These are phyloP conservation scores for Solanum paucissectum DNA, from an alignment of 257 asterid genomes.

Conservation along the genomic window DNA sequence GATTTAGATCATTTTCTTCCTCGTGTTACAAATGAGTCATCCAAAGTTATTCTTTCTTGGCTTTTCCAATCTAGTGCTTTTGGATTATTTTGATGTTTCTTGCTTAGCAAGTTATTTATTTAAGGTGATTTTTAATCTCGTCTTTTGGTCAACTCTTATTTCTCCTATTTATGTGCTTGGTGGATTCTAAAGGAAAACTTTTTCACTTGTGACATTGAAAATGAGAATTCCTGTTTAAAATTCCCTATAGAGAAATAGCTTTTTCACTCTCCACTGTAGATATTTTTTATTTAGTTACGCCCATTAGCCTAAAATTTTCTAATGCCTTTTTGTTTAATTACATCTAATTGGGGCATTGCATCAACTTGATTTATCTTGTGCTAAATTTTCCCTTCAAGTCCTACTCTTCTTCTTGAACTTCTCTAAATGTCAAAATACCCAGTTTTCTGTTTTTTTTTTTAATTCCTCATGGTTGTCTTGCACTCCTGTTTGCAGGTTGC, in stretches of 20 bases:
- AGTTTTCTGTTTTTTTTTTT: not conserved
- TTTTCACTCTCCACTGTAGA: not conserved
- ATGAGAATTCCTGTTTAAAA: not conserved
- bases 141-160: not conserved
- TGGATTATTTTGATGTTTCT: not conserved
- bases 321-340: not conserved
- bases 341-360: not conserved
- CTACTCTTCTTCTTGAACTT: not conserved
- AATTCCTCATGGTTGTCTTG: constrained; percentile 8
- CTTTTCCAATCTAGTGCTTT: not conserved
- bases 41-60: not conserved
- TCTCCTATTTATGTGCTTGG: not conserved
- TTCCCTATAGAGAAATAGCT: not conserved
- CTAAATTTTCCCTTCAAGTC: not conserved
- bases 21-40: not conserved
- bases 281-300: not conserved
- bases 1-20: not conserved
- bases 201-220: not conserved
- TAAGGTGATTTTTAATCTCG: not conserved
- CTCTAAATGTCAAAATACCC: not conserved
- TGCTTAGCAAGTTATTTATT: not conserved
- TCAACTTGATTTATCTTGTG: not conserved
- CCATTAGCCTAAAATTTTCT: not conserved
- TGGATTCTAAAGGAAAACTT: not conserved
- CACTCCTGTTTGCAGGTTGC: constrained; percentile 71